Conservation (phyloP, 495 filamentous ascomycete species). For the Schizothecium vesticola region DNA sequence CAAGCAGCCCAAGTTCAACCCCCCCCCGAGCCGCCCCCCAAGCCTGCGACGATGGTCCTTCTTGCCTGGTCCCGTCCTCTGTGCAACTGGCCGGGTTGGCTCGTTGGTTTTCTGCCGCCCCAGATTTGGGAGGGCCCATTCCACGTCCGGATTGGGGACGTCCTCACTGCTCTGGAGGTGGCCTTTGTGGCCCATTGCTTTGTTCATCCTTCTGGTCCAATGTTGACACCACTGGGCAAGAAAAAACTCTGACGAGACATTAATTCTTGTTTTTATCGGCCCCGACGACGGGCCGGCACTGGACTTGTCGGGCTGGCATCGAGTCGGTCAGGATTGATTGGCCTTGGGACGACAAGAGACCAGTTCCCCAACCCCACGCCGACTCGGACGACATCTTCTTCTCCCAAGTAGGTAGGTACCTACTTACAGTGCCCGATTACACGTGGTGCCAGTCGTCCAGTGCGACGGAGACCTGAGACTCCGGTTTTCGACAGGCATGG, state of each 20-base stretch:
- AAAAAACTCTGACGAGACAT: not conserved
- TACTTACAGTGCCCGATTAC: constrained; percentile 28
- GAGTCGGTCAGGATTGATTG: not conserved
- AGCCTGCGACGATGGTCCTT: not conserved
- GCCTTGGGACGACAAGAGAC: not conserved
- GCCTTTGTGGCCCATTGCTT: not conserved
- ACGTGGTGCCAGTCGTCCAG: constrained; percentile 38
- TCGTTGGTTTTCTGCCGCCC: not conserved
- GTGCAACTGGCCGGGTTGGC: not conserved
- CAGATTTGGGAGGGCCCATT: not conserved
- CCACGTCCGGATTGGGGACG: not conserved
- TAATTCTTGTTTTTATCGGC: not conserved
- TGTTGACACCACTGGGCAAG: not conserved
- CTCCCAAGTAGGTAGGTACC: constrained; percentile 6
- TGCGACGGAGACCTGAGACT: constrained; percentile 14
- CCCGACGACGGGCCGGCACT: not conserved
- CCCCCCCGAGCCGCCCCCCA: not conserved
- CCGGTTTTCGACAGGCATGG: constrained; percentile 16
- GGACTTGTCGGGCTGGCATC: constrained; percentile 4
- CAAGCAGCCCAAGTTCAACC: not conserved
- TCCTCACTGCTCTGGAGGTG: too few relatives aligned
- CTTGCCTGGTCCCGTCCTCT: not conserved
- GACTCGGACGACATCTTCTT: constrained; percentile 2
- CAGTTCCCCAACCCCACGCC: constrained; percentile 1
- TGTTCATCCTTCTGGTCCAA: not conserved